A percentile compares a stretch with the other conserved stretches of the same genome.
These are phyloP conservation scores for Parastagonospora avenae DNA, from an alignment of 2,329 filamentous ascomycete species.

Conservation along the genomic window DNA sequence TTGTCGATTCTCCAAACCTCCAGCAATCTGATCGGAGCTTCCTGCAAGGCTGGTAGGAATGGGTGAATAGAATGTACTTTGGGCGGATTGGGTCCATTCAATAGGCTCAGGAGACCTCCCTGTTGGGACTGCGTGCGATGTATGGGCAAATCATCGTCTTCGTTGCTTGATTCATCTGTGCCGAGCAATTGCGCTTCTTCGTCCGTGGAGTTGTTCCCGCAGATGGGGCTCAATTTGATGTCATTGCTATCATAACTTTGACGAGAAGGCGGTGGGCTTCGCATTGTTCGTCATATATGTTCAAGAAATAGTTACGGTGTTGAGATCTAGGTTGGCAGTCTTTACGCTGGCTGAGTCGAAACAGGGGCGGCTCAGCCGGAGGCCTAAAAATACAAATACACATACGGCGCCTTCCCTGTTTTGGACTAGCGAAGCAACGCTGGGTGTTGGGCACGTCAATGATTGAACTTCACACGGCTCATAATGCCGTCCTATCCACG, in stretches of 20 bases:
- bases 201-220: constrained; percentile 13
- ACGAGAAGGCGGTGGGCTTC: not conserved
- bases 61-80: constrained; percentile 51
- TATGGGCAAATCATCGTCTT: constrained; percentile 17
- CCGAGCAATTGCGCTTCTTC: constrained; percentile 37
- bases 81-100: constrained; percentile 51
- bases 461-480: no score
- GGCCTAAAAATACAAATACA: no score
- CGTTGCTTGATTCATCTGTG: constrained; percentile 33
- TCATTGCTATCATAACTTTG: constrained; percentile 4
- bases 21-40: constrained; percentile 65
- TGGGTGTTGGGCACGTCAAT: no score
- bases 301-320: not conserved
- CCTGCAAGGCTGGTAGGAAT: constrained; percentile 68
- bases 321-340: not conserved
- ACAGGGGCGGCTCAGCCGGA: no score
- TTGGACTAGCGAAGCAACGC: no score
- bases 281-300: not conserved
- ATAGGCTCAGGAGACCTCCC: constrained; percentile 32
- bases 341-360: no score
- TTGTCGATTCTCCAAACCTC: constrained; percentile 54
- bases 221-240: not conserved
- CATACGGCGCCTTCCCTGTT: no score
- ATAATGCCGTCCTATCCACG: no score
- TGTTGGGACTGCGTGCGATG: constrained; percentile 1